Evolutionary conservation across 495 filamentous ascomycete species (phyloP), one percentile per base, ranked within the genome.

Genomic region (Penicillium malachiteum): DNA sequence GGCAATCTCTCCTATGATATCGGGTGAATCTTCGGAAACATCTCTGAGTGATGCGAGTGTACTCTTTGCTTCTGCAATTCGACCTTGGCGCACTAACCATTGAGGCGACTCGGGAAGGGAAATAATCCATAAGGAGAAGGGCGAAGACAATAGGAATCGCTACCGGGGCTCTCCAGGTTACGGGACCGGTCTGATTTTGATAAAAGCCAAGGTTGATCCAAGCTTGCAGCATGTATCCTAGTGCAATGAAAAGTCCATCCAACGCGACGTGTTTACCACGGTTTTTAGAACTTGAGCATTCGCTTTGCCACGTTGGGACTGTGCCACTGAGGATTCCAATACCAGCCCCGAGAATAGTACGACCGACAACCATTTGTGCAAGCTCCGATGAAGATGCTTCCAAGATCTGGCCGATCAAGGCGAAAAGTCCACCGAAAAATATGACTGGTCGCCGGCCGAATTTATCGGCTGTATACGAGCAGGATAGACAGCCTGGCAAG

Each of bases 321-420:
- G 73, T 73, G 3, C 67, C 74, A 53, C 63, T 74, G n/a, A 74
- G 50, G 31, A 70, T 62, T 12, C 78, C 78, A 38, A 76, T 66
- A 6, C 75, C 78, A 11, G 72, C 38, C 16, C 77, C 77, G 3
- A 66, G 51, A 18, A 84, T 67, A 17, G 80, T 72, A 34, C 83
- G 73, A 5, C 81, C 85, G 30, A 85, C 71, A 48, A 88, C 78
- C 68, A 87, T 81, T 58, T 86, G 83, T 6, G 76, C 58, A 11
- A 82, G 60, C 31, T 68, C 68, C 57, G 72, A 84, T 3, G 83
- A 67, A 9, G 77, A 68, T 31, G 79, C 75, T 57, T 87, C 81
- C 12, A 86, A 71, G 30, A 84, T 71, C 3, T 80, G 78, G 5
- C 82, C 84, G 40, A 85, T 62, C 16, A 68, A 69, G 76, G 85